Evolutionary conservation across 805 yeast genomes (phyloP).

Genomic region (Wickerhamiella domercqiae): DNA sequence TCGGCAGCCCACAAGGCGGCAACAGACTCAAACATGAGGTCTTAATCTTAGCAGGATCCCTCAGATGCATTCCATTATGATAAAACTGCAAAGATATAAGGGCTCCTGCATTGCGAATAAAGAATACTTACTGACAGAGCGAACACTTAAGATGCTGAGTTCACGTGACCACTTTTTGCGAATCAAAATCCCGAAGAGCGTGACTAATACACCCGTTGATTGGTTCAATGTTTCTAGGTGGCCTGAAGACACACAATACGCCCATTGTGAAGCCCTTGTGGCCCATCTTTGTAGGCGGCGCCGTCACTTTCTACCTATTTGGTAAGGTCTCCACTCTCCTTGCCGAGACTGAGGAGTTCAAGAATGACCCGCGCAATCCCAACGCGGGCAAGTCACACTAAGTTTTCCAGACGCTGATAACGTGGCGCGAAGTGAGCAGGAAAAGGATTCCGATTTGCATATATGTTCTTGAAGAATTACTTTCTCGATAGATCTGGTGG

Average conservation of each 20-base stretch:
- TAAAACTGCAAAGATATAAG: background rate
- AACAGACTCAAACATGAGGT: conserved; percentile 17
- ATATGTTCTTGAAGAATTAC: too few relatives aligned
- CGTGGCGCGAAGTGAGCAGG: too few relatives aligned
- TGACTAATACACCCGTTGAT: too few relatives aligned
- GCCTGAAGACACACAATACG: conserved; percentile 30
- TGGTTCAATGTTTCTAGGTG: conserved; percentile 15
- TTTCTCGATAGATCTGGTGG: too few relatives aligned
- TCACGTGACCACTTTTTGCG: too few relatives aligned
- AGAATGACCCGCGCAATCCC: conserved; percentile 94
- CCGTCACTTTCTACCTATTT: conserved; percentile 52
- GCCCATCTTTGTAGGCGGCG: conserved; percentile 82
- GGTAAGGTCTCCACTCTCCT: conserved; percentile 55
- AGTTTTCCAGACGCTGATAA: too few relatives aligned
- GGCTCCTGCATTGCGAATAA: too few relatives aligned
- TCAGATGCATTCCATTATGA: background rate
- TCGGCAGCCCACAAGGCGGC: conserved; percentile 3
- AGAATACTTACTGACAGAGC: too few relatives aligned
- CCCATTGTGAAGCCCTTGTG: conserved; percentile 58
- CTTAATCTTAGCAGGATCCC: conserved; percentile 5
- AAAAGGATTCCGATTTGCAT: too few relatives aligned
- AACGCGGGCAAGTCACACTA: conserved; percentile 36
- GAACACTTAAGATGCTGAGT: too few relatives aligned
- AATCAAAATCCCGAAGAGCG: too few relatives aligned
- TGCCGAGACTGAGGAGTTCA: conserved; percentile 56